phyloP scores from a whole-genome alignment of 1,139 yeast genomes.

The Yarrowia galli region DNA sequence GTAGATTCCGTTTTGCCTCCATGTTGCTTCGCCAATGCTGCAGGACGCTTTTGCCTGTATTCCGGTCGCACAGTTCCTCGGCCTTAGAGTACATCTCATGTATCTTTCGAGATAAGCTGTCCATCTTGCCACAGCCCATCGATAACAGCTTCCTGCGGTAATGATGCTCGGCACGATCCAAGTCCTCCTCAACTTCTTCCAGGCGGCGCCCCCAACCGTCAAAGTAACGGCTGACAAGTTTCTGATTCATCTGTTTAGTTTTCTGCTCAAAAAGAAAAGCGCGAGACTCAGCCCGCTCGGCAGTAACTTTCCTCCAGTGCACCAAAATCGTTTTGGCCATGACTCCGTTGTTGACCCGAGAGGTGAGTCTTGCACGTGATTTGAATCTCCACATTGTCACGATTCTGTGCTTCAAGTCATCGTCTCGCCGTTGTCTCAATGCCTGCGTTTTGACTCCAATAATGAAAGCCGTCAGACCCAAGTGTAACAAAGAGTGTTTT shows the following conservation, averaged over 20 bases:
- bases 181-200: slow-evolving; percentile 5
- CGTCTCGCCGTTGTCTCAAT: not conserved
- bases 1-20: not conserved
- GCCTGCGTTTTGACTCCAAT: slow-evolving; percentile 7
- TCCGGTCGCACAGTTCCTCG: not conserved
- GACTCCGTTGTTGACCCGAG: slow-evolving; percentile 19
- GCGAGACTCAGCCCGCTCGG: not conserved
- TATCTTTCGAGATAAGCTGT: not conserved
- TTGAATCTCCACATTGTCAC: slow-evolving; percentile 33
- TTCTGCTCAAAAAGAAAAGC: not conserved
- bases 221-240: not conserved
- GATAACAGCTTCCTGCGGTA: not conserved
- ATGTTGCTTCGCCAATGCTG: not conserved
- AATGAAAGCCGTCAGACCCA: slow-evolving; percentile 4
- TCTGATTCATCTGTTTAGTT: not conserved
- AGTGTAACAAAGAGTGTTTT: slow-evolving; percentile 15
- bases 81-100: not conserved
- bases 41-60: not conserved
- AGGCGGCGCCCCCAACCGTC: slow-evolving; percentile 21
- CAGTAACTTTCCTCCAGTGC: slow-evolving; percentile 8
- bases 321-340: slow-evolving; percentile 15
- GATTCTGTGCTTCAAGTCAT: slow-evolving; percentile 11
- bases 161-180: not conserved
- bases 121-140: not conserved
- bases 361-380: slow-evolving; percentile 25